Percentiles rank a stretch among this genome's conserved stretches.
These are phyloP conservation scores for Suaeda aralocaspica DNA, from an alignment of 148 eudicot genomes.

Conservation along the genomic window DNA sequence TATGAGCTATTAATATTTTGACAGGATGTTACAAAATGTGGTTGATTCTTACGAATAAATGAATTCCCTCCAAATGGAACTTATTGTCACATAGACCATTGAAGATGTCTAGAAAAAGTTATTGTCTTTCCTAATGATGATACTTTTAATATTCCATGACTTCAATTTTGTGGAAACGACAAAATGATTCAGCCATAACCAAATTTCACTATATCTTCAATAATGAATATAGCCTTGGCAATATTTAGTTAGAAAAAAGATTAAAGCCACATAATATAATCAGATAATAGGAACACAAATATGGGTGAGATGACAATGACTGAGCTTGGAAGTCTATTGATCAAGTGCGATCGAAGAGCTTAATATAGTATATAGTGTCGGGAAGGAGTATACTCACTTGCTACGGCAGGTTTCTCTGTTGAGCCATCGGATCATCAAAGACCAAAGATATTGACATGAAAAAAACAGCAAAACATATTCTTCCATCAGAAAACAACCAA, in stretches of 20 bases:
- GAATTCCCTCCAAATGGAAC: neutral
- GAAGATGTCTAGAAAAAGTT: neutral
- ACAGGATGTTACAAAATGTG: neutral
- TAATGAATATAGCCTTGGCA: neutral
- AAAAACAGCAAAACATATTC: slow-evolving; percentile 12
- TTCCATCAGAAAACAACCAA: slow-evolving; percentile 23
- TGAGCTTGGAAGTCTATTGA: too few relatives aligned
- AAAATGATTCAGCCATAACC: neutral
- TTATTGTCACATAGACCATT: neutral
- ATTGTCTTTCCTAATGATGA: neutral
- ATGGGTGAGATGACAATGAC: neutral
- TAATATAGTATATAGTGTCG: too few relatives aligned
- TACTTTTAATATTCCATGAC: neutral
- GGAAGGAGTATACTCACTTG: slow-evolving; percentile 72
- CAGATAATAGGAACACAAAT: neutral
- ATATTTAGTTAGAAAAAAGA: neutral
- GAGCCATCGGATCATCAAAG: slow-evolving; percentile 36
- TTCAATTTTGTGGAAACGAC: neutral
- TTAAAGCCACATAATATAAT: neutral
- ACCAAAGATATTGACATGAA: slow-evolving; percentile 29
- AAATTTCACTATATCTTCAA: neutral
- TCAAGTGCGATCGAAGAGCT: too few relatives aligned
- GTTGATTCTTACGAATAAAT: neutral
- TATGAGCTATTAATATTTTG: neutral
- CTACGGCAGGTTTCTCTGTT: slow-evolving; percentile 91